Percentiles rank a stretch among this genome's conserved stretches.
These are phyloP conservation scores for Ambrosiella beaveri DNA, from an alignment of 2,329 filamentous ascomycete species.

Conservation along the genomic window DNA sequence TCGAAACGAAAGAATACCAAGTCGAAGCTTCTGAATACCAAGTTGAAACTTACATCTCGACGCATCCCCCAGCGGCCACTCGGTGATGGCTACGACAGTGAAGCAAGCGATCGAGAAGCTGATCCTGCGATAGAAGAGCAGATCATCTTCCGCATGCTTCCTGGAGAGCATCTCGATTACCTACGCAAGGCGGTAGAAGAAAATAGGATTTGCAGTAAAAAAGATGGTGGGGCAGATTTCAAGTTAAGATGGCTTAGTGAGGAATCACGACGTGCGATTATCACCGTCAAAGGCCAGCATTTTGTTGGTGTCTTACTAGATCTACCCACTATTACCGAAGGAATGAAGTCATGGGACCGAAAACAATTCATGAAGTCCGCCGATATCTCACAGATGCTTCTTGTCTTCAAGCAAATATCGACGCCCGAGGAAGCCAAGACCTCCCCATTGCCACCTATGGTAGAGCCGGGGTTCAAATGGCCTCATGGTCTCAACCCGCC, in stretches of 20 bases:
- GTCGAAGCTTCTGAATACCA: conserved; percentile 23
- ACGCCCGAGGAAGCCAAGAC: conserved; percentile 48
- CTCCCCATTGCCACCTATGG: conserved; percentile 52
- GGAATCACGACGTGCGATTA: conserved; percentile 54
- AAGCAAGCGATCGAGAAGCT: conserved; percentile 73
- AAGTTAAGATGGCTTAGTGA: conserved; percentile 62
- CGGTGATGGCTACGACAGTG: conserved; percentile 90
- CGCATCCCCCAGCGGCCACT: conserved; percentile 49
- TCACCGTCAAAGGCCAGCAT: conserved; percentile 49
- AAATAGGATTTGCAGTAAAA: conserved; percentile 52
- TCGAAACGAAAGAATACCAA: conserved; percentile 26
- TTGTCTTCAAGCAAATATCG: conserved; percentile 53
- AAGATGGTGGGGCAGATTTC: conserved; percentile 57
- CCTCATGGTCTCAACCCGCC: conserved; percentile 77
- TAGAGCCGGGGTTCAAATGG: conserved; percentile 54
- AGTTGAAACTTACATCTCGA: conserved; percentile 28
- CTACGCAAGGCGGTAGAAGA: conserved; percentile 59
- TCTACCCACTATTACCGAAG: conserved; percentile 71
- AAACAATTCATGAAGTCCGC: conserved; percentile 77
- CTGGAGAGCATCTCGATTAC: conserved; percentile 73
- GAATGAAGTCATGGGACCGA: conserved; percentile 86
- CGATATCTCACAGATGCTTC: conserved; percentile 76
- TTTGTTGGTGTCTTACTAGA: conserved; percentile 72
- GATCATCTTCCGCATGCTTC: conserved; percentile 74
- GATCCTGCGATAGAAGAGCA: conserved; percentile 84